Base-by-base conservation (phyloP, 768 basidiomycete species). In the Lyophyllum atratum region DNA sequence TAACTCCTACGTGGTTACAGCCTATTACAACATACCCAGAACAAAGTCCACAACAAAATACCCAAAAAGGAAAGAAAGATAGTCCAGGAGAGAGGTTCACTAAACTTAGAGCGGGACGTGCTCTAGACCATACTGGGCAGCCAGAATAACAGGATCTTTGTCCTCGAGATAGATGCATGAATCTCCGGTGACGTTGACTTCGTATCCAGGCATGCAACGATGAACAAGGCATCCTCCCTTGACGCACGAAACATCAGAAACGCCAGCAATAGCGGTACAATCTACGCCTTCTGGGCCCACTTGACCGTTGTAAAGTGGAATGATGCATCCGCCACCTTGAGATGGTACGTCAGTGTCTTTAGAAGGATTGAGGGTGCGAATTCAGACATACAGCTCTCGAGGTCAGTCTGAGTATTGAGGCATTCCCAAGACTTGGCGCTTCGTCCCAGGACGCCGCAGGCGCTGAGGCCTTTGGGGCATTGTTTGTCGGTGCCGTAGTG, bases 331-430 rank as follows among this genome's bases (percentile, higher is more conserved):
- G 40, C 82, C 81, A 59, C 82, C 80, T 82, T 44, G 43, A 17
- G 25, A 24, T 15, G 50, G 34, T 57, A 29, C 37, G 14, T 31
- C 44, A 49, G 46, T 8, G 47, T 34, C 19, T 9, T 40, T 9
- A 9, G 39, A 21, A 8, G 31, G 28, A 33, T 6, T 26, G 24
- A 37, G 52, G 49, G 28, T 4, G 25, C 45, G n/a, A 12, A 25
- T 19, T 43, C 26, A 29, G 6, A 76, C 81, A 55, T 53, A 83
- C 82, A 84, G 68, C 81, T 82, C 66, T 81, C 82, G 8, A 84
- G 72, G 39, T 83, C 80, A 39, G 63, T 69, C 56, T 68, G 70
- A 1, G 75, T 80, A 60, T 83, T 65, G 44, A 84, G 61, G 55
- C 82, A 83, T 56, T 84, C 82, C 77, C 79, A 82, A 2, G 76